Evolutionary conservation across 495 filamentous ascomycete genomes (phyloP).

Genomic region (Hypomontagnella monticulosa): DNA sequence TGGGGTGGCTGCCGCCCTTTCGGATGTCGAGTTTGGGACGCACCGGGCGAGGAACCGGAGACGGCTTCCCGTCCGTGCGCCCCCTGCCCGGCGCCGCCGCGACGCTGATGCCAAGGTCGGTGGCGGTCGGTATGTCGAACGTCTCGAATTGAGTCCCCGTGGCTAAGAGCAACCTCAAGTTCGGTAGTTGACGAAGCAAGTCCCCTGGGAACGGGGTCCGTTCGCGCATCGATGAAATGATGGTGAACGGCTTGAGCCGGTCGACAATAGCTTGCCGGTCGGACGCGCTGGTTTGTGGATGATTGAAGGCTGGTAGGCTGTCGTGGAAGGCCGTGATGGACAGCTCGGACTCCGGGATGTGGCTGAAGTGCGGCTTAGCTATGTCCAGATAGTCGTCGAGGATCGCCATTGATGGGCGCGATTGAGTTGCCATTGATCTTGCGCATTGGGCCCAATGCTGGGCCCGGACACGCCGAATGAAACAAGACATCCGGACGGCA

Average conservation of each 20-base stretch:
- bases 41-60: slow-evolving; percentile 5
- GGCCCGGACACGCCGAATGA: not conserved
- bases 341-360: slow-evolving; percentile 20
- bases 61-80: slow-evolving; percentile 32
- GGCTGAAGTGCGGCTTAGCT: slow-evolving; percentile 29
- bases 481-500: not conserved
- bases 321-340: slow-evolving; percentile 30
- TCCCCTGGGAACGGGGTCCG: slow-evolving; percentile 68
- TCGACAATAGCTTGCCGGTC: slow-evolving; percentile 50
- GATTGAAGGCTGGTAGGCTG: slow-evolving; percentile 33
- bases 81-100: slow-evolving; percentile 60
- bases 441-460: not conserved
- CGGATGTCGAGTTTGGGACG: slow-evolving; percentile 36
- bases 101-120: slow-evolving; percentile 64
- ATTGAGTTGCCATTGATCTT: slow-evolving; percentile 11
- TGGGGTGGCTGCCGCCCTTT: slow-evolving; percentile 58
- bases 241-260: slow-evolving; percentile 65
- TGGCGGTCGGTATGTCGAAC: slow-evolving; percentile 66
- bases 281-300: slow-evolving; percentile 42
- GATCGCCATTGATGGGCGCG: slow-evolving; percentile 29
- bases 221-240: slow-evolving; percentile 71
- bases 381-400: slow-evolving; percentile 39
- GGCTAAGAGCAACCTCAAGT: slow-evolving; percentile 71
- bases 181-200: slow-evolving; percentile 66
- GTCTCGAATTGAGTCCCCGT: slow-evolving; percentile 68